Evolutionary conservation across 345 rosid genomes (phyloP).

Genomic region (Citropsis articulata): DNA sequence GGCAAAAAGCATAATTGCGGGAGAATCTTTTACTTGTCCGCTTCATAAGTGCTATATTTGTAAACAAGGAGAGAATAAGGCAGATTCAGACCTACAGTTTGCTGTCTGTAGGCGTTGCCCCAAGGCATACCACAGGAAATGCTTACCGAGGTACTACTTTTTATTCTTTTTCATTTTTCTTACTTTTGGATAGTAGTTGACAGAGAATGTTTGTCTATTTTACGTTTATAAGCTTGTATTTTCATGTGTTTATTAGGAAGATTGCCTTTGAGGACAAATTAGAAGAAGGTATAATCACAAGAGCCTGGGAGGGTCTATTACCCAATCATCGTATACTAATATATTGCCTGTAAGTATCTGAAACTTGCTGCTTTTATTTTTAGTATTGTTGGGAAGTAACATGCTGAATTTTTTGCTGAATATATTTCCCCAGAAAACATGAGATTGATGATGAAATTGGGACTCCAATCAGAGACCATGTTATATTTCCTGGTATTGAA

Average conservation of each 20-base stretch:
- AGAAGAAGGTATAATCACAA: conserved; percentile 40
- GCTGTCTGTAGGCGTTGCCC: conserved; percentile 97
- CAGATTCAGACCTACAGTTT: conserved; percentile 55
- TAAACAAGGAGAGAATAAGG: conserved; percentile 63
- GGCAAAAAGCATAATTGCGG: conserved; percentile 49
- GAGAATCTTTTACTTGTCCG: conserved; percentile 76
- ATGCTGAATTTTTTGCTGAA: conserved; percentile 17
- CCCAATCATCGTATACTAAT: conserved; percentile 61
- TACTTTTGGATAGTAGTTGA: not conserved
- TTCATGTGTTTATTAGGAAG: conserved; percentile 40
- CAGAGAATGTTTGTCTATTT: conserved; percentile 1
- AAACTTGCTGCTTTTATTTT: conserved; percentile 4
- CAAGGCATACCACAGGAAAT: conserved; percentile 79
- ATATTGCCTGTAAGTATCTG: conserved; percentile 79
- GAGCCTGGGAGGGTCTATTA: conserved; percentile 86
- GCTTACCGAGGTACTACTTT: conserved; percentile 70
- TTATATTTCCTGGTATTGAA: conserved; percentile 57
- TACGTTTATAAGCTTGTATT: conserved; percentile 9
- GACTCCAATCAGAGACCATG: conserved; percentile 78
- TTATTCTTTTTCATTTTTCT: conserved; percentile 2
- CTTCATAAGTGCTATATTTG: conserved; percentile 80
- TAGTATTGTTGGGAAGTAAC: conserved; percentile 5
- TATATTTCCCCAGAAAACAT: conserved; percentile 57
- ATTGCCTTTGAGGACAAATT: conserved; percentile 52
- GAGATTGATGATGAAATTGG: conserved; percentile 54